Base-by-base conservation (phyloP, 495 filamentous ascomycete species). In the Penicillium longicatenatum region DNA sequence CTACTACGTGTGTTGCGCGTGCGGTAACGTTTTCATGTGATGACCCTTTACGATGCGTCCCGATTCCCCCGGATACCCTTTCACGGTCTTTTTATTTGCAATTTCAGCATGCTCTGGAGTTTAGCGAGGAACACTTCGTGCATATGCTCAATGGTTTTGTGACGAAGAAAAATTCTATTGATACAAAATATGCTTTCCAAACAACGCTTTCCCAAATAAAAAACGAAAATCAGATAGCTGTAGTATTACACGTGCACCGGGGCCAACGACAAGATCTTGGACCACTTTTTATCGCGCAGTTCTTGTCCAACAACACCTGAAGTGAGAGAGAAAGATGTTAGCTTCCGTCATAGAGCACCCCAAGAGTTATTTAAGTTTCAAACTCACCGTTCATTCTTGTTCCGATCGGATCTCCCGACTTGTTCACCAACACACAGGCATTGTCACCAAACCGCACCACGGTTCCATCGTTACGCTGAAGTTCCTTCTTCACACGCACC, bases 361-460 rank as follows among this genome's bases (percentile, higher is more conserved):
- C n/a, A n/a, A n/a, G n/a, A 35, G 31, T 35, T 1, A 35, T 35
- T 10, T 4, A 1, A 35, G 10, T 12, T 33, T 4, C 26, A n/a
- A 17, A 77, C 81, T 64, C 48, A 89, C 88, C 88, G 74, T 89
- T 98, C 78, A 99, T 84, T 70, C 94, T 86, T 4, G 90, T 92
- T 51, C 94, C 94, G 62, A 99, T 86, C 8, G 94, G 95, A 70
- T 99, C 94, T 4, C 95, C 95, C 6, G 90, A 82, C 82, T 99
- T 99, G 75, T 95, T 97, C 71, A 99, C 89, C 69, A 99, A 74
- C 26, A 98, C 95, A 70, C 94, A 99, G 17, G 94, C 94, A 77
- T 98, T 99, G 69, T 99, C 94, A 77, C 94, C 94, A 74, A 98
- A 99, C 44, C 85, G 85, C 44, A 99, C 87, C 41, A 93, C 83